A percentile compares a stretch with the other conserved stretches of the same genome.
Conservation (phyloP, 441 rosid genomes). For the Capsella rubella region DNA sequence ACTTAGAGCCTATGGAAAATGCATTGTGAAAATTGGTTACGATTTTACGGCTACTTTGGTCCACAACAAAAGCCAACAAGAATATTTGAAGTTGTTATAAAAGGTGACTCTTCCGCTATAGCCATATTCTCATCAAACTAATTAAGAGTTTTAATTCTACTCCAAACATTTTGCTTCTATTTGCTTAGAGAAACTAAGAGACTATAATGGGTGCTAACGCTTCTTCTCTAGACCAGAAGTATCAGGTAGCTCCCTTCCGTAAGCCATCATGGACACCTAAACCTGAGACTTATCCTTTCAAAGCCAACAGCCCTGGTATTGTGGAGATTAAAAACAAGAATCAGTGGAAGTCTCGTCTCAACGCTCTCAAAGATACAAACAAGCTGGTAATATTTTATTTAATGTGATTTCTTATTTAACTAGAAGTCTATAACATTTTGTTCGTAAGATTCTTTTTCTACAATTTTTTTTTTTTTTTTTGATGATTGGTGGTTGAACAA, state of each 20-base stretch:
- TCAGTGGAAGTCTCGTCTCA: constrained; percentile 64
- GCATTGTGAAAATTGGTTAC: neutral
- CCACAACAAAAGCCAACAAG: neutral
- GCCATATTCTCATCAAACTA: constrained; percentile 12
- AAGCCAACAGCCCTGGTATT: constrained; percentile 32
- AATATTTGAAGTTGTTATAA: constrained; percentile 34
- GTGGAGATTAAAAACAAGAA: constrained; percentile 56
- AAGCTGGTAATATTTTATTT: constrained; percentile 58
- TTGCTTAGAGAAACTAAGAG: neutral
- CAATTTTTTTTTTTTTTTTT: neutral
- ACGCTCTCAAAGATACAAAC: constrained; percentile 59
- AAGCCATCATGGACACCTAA: constrained; percentile 39
- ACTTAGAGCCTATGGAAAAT: neutral
- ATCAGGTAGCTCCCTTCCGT: constrained; percentile 11
- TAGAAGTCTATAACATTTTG: neutral
- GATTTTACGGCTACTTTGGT: neutral
- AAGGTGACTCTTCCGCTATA: neutral
- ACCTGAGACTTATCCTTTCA: constrained; percentile 31
- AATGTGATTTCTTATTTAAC: neutral
- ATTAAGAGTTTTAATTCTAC: constrained; percentile 5
- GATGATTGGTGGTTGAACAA: neutral
- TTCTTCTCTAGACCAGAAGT: constrained; percentile 23
- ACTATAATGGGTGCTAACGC: constrained; percentile 49
- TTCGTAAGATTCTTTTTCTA: neutral
- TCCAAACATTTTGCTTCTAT: constrained; percentile 24